Evolutionary conservation across 176 grass and related monocot genomes (phyloP), one percentile per base, ranked within the genome.

Genomic region (Miscanthus lutarioriparius): DNA sequence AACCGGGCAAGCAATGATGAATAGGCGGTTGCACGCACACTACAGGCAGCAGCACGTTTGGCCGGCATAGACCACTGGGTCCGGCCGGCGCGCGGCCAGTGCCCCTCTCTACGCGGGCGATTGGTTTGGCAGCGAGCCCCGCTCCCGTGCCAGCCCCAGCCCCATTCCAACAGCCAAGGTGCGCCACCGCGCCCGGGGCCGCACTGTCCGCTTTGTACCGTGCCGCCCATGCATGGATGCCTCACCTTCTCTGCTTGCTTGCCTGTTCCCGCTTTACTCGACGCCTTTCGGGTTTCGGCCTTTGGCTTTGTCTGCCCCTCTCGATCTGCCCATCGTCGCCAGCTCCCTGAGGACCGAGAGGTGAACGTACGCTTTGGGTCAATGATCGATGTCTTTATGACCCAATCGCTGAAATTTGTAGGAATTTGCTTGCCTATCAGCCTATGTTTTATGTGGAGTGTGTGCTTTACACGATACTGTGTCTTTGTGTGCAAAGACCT

Each of bases 131-230:
- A 33, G 32, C n/a, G n/a, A n/a, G n/a, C n/a, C n/a, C n/a, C n/a
- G n/a, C 26, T 2, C 62, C 15, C 25, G 12, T 4, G 7, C 49
- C 48, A 27, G 20, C 25, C 49, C 37, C 27, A 28, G 58, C 58
- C 77, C 85, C 22, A 19, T 10, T 16, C n/a, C 43, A 41, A 12
- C 58, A 23, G 44, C 67, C 68, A 53, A 67, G 32, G 22, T 19
- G 61, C 63, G 25, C 59, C 85, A 41, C 58, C 58, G 27, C 37
- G 73, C 15, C 40, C 40, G 64, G 73, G 40, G 8, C 75, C 64
- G 23, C 44, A 12, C 28, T 75, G 82, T 76, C 38, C 70, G 77
- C 49, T 76, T 20, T 70, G 87, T 25, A 76, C 82, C 77, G 30
- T 76, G 63, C 77, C 70, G 17, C 2, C 77, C 82, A 51, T n/a